These are phyloP conservation scores for Globisporangium splendens DNA, from an alignment of 352 stramenopile species.

Conservation along the genomic window DNA sequence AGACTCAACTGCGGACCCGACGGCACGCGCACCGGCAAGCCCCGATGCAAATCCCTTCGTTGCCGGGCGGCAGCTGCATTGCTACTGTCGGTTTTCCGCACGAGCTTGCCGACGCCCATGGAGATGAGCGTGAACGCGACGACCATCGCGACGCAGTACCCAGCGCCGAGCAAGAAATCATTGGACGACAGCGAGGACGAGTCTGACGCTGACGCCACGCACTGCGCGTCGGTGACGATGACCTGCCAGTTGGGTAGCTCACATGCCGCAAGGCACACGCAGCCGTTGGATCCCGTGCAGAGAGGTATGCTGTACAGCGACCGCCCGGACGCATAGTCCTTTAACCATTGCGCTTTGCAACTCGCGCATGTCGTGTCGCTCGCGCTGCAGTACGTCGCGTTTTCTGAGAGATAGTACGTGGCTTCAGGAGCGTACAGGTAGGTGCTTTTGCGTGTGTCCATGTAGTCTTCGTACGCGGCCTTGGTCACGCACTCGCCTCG, in stretches of 20 bases:
- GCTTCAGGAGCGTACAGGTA: conserved; percentile 1
- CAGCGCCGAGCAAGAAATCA: conserved; percentile 3
- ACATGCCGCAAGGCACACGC: conserved; percentile 13
- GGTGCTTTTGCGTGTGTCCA: conserved; percentile 7
- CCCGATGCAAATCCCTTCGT: background rate
- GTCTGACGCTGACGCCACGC: background rate
- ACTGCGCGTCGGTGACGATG: background rate
- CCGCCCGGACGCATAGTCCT: background rate
- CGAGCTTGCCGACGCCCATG: conserved; percentile 11
- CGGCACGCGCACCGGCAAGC: conserved; percentile 4
- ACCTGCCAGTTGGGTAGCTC: conserved; percentile 12
- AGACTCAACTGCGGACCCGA: conserved; percentile 13
- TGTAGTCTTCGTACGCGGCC: conserved; percentile 18
- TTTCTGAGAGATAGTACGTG: background rate
- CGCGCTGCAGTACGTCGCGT: conserved; percentile 5
- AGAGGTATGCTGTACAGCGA: background rate
- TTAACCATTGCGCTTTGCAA: conserved; percentile 7
- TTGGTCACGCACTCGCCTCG: conserved; percentile 35
- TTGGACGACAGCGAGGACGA: background rate
- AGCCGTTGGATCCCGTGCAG: conserved; percentile 11
- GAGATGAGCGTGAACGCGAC: conserved; percentile 8
- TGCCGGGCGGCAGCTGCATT: background rate
- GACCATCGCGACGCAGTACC: conserved; percentile 5
- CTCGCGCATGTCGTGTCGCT: conserved; percentile 7
- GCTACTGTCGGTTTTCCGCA: conserved; percentile 16